A percentile compares a stretch with the other conserved stretches of the same genome.
Conservation (phyloP, 1,284 basidiomycete species). For the Sparassis latifolia region DNA sequence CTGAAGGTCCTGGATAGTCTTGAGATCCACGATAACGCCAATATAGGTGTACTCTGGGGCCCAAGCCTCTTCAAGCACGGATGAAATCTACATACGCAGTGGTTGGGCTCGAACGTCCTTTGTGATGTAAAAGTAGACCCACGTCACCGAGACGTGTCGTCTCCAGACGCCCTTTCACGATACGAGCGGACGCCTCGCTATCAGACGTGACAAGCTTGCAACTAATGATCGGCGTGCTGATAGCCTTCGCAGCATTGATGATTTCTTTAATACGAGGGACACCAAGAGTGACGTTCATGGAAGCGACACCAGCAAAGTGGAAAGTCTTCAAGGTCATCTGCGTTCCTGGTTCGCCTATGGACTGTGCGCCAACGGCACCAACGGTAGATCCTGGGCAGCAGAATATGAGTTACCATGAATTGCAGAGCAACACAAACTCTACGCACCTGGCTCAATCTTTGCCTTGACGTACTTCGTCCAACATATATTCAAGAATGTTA, state of each 20-base stretch:
- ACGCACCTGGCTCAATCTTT: constrained; percentile 85
- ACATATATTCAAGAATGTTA: constrained; percentile 79
- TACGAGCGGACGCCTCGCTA: constrained; percentile 88
- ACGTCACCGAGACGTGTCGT: constrained; percentile 95
- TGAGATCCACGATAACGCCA: constrained; percentile 88
- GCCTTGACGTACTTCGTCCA: constrained; percentile 91
- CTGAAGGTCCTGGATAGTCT: constrained; percentile 88
- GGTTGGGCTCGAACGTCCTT: not conserved
- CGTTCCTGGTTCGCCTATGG: constrained; percentile 98
- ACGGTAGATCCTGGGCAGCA: constrained; percentile 77
- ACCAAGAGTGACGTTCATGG: constrained; percentile 99
- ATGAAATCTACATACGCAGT: constrained; percentile 59
- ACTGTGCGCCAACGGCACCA: constrained; percentile 97
- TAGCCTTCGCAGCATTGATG: constrained; percentile 96
- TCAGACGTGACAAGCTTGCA: constrained; percentile 85
- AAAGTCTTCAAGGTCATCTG: constrained; percentile 99
- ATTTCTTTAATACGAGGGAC: constrained; percentile 99
- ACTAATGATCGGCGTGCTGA: constrained; percentile 98
- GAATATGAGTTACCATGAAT: not conserved
- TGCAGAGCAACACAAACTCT: too few relatives aligned
- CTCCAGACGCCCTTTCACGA: constrained; percentile 95
- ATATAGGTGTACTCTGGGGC: constrained; percentile 89
- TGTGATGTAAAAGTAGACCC: constrained; percentile 20
- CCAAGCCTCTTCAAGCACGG: constrained; percentile 95
- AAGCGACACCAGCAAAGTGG: constrained; percentile 99